Base-by-base conservation (phyloP, 768 basidiomycete genomes). In the Paxillus ammoniavirescens region DNA sequence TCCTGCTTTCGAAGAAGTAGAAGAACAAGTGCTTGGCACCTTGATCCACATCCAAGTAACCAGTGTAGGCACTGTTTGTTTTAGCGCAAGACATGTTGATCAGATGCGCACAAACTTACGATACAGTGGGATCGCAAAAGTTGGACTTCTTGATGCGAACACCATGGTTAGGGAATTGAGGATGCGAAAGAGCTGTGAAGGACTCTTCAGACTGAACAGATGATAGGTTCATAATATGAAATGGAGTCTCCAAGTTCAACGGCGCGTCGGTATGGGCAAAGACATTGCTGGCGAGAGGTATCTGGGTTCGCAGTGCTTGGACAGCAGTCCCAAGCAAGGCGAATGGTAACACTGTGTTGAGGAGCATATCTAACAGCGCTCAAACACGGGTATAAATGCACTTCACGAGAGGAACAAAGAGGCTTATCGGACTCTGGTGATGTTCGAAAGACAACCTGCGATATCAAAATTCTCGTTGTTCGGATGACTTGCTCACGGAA, bases 81-180 rank as follows among this genome's bases (percentile, higher is more conserved):
- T 41, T 17, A 1, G 33, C 37, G 18, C 30, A 49, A 30, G 31
- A 30, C 9, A 17, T 18, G n/a, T 3, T 10, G 37, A 49, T 1
- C 0, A 36, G 0, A 12, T 35, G 35, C 35, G 12, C 13, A 18
- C 23, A 38, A 10, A 56, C 64, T 52, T 28, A 65, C 64, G 64
- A 66, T 40, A 85, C 83, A 14, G 83, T 85, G 13, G 81, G 77
- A 62, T 86, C 83, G 57, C 84, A 86, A 62, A 86, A 86, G 47
- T 72, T 61, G 36, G 72, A 79, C 66, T 82, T 83, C 72, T 84
- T 86, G 58, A 86, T 68, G 38, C 84, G 77, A 41, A 86, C 75
- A 45, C 74, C 72, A 53, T 84, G 78, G 36, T 71, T 65, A 17
- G 83, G 82, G 55, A 82, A 83, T 7, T 65, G 68, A 5, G 83